phyloP scores from a whole-genome alignment of 208 protist genomes.

The Strigomonas oncopelti region DNA sequence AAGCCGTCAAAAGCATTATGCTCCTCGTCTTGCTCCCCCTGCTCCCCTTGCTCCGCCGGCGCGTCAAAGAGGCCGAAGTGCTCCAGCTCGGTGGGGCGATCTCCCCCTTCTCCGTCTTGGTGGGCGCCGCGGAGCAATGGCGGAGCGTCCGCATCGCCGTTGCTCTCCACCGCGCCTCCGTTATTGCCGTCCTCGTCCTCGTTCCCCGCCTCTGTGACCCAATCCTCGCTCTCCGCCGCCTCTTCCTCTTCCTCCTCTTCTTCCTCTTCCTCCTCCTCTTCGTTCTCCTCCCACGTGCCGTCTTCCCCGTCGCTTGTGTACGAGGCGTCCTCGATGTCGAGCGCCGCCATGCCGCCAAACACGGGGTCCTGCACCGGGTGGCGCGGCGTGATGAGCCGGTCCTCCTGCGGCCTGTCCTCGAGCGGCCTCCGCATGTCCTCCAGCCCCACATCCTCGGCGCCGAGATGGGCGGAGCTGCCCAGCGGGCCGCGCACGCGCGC shows the following conservation, averaged over 20 bases:
- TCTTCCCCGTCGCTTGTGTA: constrained; percentile 12
- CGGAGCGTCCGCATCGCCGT: too few relatives aligned
- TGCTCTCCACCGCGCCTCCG: too few relatives aligned
- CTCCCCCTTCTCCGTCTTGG: constrained; percentile 8
- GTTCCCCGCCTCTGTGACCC: neutral
- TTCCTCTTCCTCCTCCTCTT: constrained; percentile 10
- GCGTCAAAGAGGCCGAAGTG: too few relatives aligned
- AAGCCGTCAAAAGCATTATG: neutral
- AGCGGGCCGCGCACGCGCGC: neutral
- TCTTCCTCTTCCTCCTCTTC: constrained; percentile 15
- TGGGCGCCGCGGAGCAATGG: neutral
- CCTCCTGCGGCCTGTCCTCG: constrained; percentile 10
- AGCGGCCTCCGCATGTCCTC: neutral
- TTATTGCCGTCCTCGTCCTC: neutral
- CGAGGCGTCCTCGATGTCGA: neutral
- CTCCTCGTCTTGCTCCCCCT: neutral
- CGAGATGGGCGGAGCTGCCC: neutral
- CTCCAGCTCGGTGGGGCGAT: neutral
- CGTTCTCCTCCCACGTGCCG: constrained; percentile 4
- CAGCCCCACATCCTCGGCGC: neutral
- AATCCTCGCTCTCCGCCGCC: neutral
- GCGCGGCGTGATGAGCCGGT: constrained; percentile 13
- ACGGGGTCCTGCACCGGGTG: constrained; percentile 3
- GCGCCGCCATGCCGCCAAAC: neutral
- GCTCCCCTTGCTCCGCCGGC: constrained; percentile 11